Conservation (phyloP, 2,329 filamentous ascomycete species). For the Botrytis fabae region DNA sequence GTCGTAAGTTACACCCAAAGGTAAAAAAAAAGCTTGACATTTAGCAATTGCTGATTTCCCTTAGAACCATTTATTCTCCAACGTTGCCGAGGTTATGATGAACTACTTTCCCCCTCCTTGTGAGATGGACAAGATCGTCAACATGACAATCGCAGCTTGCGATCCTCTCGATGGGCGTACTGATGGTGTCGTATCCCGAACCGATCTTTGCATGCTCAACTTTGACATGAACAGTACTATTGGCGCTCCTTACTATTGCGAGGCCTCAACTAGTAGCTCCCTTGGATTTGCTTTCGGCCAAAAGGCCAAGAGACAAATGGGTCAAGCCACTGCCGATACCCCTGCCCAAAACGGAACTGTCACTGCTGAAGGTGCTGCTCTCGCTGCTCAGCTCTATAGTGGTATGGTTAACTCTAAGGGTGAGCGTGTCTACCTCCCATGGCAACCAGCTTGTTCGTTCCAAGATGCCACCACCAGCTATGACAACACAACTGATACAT, state of each 20-base stretch:
- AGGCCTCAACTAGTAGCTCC: constrained; percentile 32
- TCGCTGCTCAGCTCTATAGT: constrained; percentile 42
- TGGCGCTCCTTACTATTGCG: constrained; percentile 49
- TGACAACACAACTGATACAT: constrained; percentile 28
- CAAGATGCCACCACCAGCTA: constrained; percentile 10
- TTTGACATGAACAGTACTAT: constrained; percentile 48
- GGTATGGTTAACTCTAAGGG: constrained; percentile 42
- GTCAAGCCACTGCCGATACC: constrained; percentile 22
- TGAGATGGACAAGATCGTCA: constrained; percentile 53
- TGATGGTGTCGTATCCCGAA: constrained; percentile 54
- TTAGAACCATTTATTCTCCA: constrained; percentile 38
- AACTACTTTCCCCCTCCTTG: constrained; percentile 48
- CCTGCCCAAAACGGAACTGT: constrained; percentile 31
- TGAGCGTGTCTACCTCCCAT: constrained; percentile 43
- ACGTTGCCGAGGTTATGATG: constrained; percentile 44
- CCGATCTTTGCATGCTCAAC: constrained; percentile 49
- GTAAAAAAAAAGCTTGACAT: not conserved
- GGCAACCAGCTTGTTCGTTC: constrained; percentile 37
- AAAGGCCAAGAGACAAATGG: constrained; percentile 20
- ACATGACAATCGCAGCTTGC: constrained; percentile 55
- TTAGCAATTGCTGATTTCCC: not conserved
- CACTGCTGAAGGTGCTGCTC: constrained; percentile 39
- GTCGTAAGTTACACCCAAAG: constrained; percentile 27
- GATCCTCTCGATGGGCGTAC: constrained; percentile 55
- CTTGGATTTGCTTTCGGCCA: not conserved